Evolutionary conservation across 495 filamentous ascomycete species (phyloP), one percentile per base, ranked within the genome.

Genomic region (Ramalina intermedia): DNA sequence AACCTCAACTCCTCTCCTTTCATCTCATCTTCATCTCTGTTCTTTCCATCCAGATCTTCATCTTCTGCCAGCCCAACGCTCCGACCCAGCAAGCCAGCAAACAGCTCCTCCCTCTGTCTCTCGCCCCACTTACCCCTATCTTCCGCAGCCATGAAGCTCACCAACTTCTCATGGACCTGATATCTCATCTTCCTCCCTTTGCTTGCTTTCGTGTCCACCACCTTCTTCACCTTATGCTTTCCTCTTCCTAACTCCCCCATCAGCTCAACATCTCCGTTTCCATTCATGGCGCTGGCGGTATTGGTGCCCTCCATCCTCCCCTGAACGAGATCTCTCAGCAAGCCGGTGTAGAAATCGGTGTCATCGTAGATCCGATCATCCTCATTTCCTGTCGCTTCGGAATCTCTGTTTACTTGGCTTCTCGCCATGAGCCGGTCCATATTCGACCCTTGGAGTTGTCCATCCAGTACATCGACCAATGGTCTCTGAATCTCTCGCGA

Each of bases 131-230:
- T 61, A 3, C 80, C 73, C 26, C 84, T 68, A 60, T 94, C 85
- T 61, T 94, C 85, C 0, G 90, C 83, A 26, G 87, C 89, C 89
- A 96, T 95, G 61, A 96, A 96, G 67, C 96, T 96, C 69, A 91
- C 85, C 53, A 98, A 64, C 65, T 95, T 96, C 69, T 96, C 88
- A 58, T 96, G 90, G 16, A 96, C 87, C 41, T 82, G 86, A 65
- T 84, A 96, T 40, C 83, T 69, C 76, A 98, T 75, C 66, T 95
- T 98, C 45, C 91, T 70, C 5, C 91, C 91, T 67, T 96, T 96
- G 57, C 87, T 94, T 11, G 93, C 93, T 55, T 87, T 90, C 14
- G 87, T 87, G 66, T 98, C 91, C 16, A 96, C 81, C 33, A 79
- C 71, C 54, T 85, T 84, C 66, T 82, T 81, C 17, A 79, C 78